Evolutionary conservation across 208 protist species (phyloP).

Genomic region (Trypanosoma congolense): DNA sequence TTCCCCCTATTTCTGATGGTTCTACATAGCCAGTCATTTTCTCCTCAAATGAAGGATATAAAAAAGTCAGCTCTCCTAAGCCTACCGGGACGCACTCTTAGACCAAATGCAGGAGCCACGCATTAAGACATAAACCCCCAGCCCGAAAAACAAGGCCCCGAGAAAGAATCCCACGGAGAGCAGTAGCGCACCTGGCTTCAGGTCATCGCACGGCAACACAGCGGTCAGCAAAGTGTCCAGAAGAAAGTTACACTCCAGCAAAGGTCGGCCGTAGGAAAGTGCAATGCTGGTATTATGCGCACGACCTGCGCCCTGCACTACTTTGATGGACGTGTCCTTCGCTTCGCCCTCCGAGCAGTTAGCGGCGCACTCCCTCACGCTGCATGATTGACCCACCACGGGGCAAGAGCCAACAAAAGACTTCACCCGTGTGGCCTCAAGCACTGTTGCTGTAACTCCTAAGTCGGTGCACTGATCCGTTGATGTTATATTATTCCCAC

Average conservation of each 20-base stretch:
- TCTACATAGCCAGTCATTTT: no score
- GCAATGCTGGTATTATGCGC: constrained; percentile 54
- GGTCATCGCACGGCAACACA: constrained; percentile 20
- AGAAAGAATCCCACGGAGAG: constrained; percentile 68
- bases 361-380: constrained; percentile 9
- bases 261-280: constrained; percentile 47
- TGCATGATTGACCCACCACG: constrained; percentile 3
- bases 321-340: constrained; percentile 21
- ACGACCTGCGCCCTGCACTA: constrained; percentile 27
- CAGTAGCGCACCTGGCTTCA: constrained; percentile 24
- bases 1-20: no score
- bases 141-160: constrained; percentile 63
- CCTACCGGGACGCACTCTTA: neutral
- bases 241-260: constrained; percentile 79
- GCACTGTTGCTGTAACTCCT: neutral
- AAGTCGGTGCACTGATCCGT: constrained; percentile 34
- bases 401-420: constrained; percentile 2
- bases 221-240: constrained; percentile 51
- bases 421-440: constrained; percentile 3
- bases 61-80: neutral
- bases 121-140: constrained; percentile 67
- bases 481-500: constrained; percentile 14
- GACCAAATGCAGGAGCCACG: constrained; percentile 56
- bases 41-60: no score
- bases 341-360: constrained; percentile 16